A percentile compares a stretch with the other conserved stretches of the same genome.
phyloP scores from a whole-genome alignment of 2,329 filamentous ascomycete species.

The Periglandula ipomoeae region DNA sequence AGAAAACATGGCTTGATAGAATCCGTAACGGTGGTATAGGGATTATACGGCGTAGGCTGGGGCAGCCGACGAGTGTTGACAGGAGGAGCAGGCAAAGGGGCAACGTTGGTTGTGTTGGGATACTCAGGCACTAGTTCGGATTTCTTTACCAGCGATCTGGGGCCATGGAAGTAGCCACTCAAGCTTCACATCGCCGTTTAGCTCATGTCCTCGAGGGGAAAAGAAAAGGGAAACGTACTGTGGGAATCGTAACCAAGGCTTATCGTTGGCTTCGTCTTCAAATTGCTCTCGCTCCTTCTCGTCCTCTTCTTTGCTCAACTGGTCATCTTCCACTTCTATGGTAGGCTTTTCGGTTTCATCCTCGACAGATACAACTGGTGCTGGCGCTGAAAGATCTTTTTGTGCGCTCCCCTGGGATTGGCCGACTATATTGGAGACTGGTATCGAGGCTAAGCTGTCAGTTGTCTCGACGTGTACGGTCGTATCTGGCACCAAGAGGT shows the following conservation, averaged over 20 bases:
- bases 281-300: conserved; percentile 20
- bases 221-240: conserved; percentile 19
- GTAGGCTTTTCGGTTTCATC: background rate
- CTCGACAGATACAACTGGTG: background rate
- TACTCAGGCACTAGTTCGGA: conserved; percentile 64
- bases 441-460: background rate
- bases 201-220: background rate
- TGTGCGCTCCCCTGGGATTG: background rate
- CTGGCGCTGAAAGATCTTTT: background rate
- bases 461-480: conserved; percentile 2
- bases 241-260: conserved; percentile 32
- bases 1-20: conserved; percentile 54
- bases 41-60: conserved; percentile 48
- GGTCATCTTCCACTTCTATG: conserved; percentile 15
- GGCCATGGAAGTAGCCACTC: conserved; percentile 69
- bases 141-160: conserved; percentile 58
- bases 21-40: conserved; percentile 51
- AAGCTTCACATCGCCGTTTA: conserved; percentile 45
- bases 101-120: conserved; percentile 36
- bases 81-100: conserved; percentile 23
- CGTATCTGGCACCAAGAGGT: conserved; percentile 12
- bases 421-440: background rate
- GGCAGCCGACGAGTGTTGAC: conserved; percentile 27
- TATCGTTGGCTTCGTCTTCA: conserved; percentile 21
- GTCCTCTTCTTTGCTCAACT: conserved; percentile 17